A percentile compares a stretch with the other conserved stretches of the same genome.
Conservation (phyloP, 1,284 basidiomycete genomes). For the Boletus sp. region DNA sequence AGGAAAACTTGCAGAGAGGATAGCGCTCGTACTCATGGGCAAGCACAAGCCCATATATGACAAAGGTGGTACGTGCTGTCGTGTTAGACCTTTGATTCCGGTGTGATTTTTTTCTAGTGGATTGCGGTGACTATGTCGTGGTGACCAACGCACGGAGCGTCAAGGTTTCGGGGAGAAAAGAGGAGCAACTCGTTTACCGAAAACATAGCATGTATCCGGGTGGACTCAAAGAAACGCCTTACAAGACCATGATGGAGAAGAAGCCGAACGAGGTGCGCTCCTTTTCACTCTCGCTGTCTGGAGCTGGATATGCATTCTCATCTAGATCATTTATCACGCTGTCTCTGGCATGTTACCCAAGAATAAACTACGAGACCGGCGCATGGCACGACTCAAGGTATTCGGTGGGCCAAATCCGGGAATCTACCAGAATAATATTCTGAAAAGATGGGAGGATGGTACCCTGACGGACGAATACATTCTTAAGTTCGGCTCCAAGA, state of each 20-base stretch:
- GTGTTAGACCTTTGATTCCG: neutral
- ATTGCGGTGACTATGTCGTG: conserved; percentile 97
- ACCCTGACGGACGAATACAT: conserved; percentile 53
- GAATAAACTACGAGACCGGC: conserved; percentile 85
- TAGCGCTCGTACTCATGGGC: conserved; percentile 95
- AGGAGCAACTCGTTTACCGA: conserved; percentile 82
- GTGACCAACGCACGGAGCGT: conserved; percentile 88
- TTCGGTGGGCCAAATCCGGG: conserved; percentile 76
- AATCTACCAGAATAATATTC: conserved; percentile 60
- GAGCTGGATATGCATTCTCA: neutral
- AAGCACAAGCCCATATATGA: conserved; percentile 99
- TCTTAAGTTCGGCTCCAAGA: conserved; percentile 31
- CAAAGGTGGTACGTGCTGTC: conserved; percentile 64
- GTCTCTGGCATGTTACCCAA: conserved; percentile 97
- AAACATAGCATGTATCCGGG: conserved; percentile 94
- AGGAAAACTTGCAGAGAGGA: conserved; percentile 90
- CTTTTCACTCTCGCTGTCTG: neutral
- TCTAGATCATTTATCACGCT: conserved; percentile 90
- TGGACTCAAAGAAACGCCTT: conserved; percentile 87
- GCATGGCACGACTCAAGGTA: conserved; percentile 82
- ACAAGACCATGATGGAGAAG: conserved; percentile 74
- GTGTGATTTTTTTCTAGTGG: conserved; percentile 49
- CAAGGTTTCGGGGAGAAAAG: conserved; percentile 87
- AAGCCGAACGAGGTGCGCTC: conserved; percentile 87
- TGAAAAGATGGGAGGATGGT: conserved; percentile 76